Base-by-base conservation (phyloP, 495 filamentous ascomycete species). In the Hypoxylon intermedium region DNA sequence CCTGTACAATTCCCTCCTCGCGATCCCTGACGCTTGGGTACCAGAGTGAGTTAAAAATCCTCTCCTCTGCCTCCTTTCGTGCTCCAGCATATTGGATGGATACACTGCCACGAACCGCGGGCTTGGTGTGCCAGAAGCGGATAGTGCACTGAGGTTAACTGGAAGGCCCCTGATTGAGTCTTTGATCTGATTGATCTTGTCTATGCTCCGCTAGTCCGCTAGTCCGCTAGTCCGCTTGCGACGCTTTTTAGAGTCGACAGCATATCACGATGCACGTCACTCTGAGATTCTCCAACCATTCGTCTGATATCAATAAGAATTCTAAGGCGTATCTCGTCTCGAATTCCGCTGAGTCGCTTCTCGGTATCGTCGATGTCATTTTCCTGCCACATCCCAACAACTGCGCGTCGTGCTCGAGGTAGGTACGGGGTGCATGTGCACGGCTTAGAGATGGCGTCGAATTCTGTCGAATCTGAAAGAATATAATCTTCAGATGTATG, bases 21-120 rank as follows among this genome's bases (percentile, higher is more conserved):
- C 71, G 57, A 33, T 74, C 47, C 6, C 26, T 26, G 36, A 74
- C 71, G n/a, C 50, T 53, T 9, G 62, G 13, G 37, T 58, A 73
- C 16, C 46, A 30, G 0, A 73, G 50, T 20, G 24, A 45, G 24
- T 54, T 15, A 11, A 69, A 44, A 12, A 72, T 60, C 2, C 53
- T 19, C 1, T 53, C 23, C 19, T 69, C 53, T n/a, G 53, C 42
- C 7, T n/a, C n/a, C 44, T 18, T 21, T 9, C 9, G 7, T 2
- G 21, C 1, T 33, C 42, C n/a, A 18, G n/a, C 37, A 26, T 7
- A 26, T 26, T 26, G 3, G 24, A 26, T 26, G 24, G 7, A 26
- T 26, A 7, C 7, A 4, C 24, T 26, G 24, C 24, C 3, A 7
- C 24, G 7, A 26, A 7, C 4, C 24, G 4, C 24, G 24, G 24